A percentile compares a stretch with the other conserved stretches of the same genome.
Evolutionary conservation across 2,329 filamentous ascomycete species (phyloP).

Genomic region (Teratosphaeria viscida): DNA sequence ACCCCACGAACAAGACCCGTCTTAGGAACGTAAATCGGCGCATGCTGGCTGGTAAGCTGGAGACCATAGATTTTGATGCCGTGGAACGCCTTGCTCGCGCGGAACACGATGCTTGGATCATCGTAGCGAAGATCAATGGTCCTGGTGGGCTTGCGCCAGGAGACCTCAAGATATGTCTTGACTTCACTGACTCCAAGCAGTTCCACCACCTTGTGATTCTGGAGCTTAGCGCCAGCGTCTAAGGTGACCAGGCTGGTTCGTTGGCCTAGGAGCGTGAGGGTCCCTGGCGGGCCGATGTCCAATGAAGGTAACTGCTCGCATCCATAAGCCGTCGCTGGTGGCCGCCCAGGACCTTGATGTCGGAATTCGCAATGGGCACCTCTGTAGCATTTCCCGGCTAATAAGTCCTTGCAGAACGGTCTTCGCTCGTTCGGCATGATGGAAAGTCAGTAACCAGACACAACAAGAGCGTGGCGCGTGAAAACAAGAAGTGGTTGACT

Average conservation of each 20-base stretch:
- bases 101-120: not conserved
- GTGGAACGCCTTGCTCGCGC: not conserved
- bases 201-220: not conserved
- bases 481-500: not conserved
- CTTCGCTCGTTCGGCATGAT: not conserved
- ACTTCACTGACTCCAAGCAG: not conserved
- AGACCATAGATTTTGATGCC: not conserved
- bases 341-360: slow-evolving; percentile 1
- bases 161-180: not conserved
- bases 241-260: not conserved
- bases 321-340: not conserved
- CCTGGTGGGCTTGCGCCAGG: not conserved
- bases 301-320: not conserved
- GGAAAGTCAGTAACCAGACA: not conserved
- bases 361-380: not conserved
- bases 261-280: not conserved
- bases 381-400: slow-evolving; percentile 2
- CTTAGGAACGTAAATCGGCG: not conserved
- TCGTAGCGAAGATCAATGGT: not conserved
- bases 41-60: not conserved
- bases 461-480: not conserved
- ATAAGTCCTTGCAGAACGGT: slow-evolving; percentile 1
- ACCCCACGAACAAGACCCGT: not conserved
- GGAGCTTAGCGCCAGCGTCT: not conserved
- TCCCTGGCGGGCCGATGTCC: not conserved